These are phyloP conservation scores for Podospora pseudoanserina DNA, from an alignment of 495 filamentous ascomycete genomes.

Conservation along the genomic window DNA sequence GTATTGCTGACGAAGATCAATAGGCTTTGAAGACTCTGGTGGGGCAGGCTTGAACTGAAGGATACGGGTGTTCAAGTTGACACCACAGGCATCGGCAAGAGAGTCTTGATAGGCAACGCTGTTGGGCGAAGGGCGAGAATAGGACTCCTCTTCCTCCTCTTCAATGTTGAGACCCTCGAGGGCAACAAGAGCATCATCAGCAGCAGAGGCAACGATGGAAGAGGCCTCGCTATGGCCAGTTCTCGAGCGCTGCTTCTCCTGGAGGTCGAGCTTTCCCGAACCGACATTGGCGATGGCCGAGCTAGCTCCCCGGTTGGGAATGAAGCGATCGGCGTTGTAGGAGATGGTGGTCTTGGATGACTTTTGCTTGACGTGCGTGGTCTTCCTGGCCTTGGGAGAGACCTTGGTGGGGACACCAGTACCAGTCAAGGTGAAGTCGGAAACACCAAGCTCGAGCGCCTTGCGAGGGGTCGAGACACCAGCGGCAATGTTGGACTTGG, in stretches of 20 bases:
- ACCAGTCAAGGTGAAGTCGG: slow-evolving; percentile 86
- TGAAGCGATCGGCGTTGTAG: slow-evolving; percentile 91
- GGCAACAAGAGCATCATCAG: slow-evolving; percentile 74
- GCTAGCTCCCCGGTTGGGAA: slow-evolving; percentile 85
- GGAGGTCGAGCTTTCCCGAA: slow-evolving; percentile 68
- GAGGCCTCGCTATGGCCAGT: slow-evolving; percentile 58
- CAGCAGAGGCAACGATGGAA: slow-evolving; percentile 61
- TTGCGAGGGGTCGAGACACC: slow-evolving; percentile 61
- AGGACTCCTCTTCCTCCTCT: slow-evolving; percentile 50
- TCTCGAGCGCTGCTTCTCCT: slow-evolving; percentile 64
- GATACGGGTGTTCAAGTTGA: slow-evolving; percentile 89
- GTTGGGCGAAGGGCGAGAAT: slow-evolving; percentile 78
- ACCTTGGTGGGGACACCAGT: slow-evolving; percentile 67
- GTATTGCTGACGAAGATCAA: slow-evolving; percentile 95
- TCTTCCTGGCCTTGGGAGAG: slow-evolving; percentile 63
- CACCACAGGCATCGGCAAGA: slow-evolving; percentile 85
- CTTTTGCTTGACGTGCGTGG: slow-evolving; percentile 55
- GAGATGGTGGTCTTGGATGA: slow-evolving; percentile 75
- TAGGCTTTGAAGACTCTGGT: slow-evolving; percentile 94
- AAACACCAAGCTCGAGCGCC: slow-evolving; percentile 86
- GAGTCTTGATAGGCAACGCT: slow-evolving; percentile 89
- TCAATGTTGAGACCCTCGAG: slow-evolving; percentile 71
- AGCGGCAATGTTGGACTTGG: slow-evolving; percentile 92
- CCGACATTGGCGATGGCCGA: slow-evolving; percentile 80
- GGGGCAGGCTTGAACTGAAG: slow-evolving; percentile 98